A percentile compares a stretch with the other conserved stretches of the same genome.
These are phyloP conservation scores for Monascus ruber DNA, from an alignment of 2,329 filamentous ascomycete genomes.

Conservation along the genomic window DNA sequence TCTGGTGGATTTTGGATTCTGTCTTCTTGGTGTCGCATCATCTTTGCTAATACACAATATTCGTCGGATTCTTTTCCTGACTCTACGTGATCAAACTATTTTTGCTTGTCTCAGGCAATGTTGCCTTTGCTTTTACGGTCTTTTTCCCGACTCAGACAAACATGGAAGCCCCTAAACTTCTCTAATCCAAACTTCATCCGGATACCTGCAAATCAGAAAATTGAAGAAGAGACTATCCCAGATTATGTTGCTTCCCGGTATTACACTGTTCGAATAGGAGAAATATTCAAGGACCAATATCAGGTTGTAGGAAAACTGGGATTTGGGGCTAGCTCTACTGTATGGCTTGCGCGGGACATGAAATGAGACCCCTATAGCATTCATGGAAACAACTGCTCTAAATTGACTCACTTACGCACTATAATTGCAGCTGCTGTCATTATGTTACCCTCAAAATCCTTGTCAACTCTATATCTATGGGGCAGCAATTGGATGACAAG, in stretches of 20 bases:
- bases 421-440: conserved; percentile 9
- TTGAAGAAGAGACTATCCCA: conserved; percentile 24
- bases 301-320: conserved; percentile 28
- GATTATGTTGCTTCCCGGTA: conserved; percentile 13
- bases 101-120: too few relatives aligned
- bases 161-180: conserved; percentile 23
- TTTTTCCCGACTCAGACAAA: conserved; percentile 12
- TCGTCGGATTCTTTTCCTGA: too few relatives aligned
- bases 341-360: conserved; percentile 27
- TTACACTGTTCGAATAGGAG: conserved; percentile 21
- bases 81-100: too few relatives aligned
- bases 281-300: conserved; percentile 19
- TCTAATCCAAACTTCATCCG: conserved; percentile 16
- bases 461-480: conserved; percentile 16
- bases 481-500: conserved; percentile 25
- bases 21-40: too few relatives aligned
- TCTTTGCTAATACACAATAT: too few relatives aligned
- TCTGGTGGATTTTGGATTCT: too few relatives aligned
- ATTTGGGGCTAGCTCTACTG: conserved; percentile 24
- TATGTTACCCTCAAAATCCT: conserved; percentile 23
- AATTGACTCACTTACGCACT: neutral
- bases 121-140: too few relatives aligned
- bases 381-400: neutral
- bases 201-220: conserved; percentile 12
- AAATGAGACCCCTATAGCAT: conserved; percentile 13